Percentiles rank a stretch among this genome's conserved stretches.
Conservation (phyloP, 164 flowering plant species). For the Umbellularia californica region DNA sequence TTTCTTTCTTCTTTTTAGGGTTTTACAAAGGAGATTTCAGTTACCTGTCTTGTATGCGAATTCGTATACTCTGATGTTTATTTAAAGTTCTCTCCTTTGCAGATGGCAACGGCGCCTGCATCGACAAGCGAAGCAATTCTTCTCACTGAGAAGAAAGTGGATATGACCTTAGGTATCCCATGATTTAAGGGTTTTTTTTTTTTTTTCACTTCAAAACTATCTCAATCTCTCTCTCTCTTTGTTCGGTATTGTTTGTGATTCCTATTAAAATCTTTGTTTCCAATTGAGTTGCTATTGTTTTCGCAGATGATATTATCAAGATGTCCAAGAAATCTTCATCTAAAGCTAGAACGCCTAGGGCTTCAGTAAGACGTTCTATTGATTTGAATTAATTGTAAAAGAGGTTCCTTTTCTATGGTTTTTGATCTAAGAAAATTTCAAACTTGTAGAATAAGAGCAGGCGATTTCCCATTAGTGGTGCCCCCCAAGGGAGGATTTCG, state of each 20-base stretch:
- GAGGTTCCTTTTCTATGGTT: not conserved
- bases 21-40: no score
- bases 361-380: slow-evolving; percentile 37
- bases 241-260: not conserved
- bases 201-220: no score
- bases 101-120: slow-evolving; percentile 75
- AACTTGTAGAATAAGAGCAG: slow-evolving; percentile 43
- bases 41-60: no score
- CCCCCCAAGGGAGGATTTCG: slow-evolving; percentile 35
- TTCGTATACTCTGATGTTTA: not conserved
- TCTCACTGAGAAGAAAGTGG: slow-evolving; percentile 87
- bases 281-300: not conserved
- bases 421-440: not conserved
- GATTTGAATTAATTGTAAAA: not conserved
- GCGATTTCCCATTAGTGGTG: slow-evolving; percentile 26
- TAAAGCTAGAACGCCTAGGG: slow-evolving; percentile 46
- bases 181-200: no score
- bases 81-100: slow-evolving; percentile 1
- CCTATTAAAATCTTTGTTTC: not conserved
- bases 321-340: slow-evolving; percentile 50
- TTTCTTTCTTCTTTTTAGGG: no score
- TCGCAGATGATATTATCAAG: slow-evolving; percentile 83
- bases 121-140: slow-evolving; percentile 73
- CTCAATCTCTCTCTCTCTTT: not conserved
- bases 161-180: slow-evolving; percentile 69